Evolutionary conservation across 441 rosid species (phyloP).

Genomic region (Erysimum pusillum): DNA sequence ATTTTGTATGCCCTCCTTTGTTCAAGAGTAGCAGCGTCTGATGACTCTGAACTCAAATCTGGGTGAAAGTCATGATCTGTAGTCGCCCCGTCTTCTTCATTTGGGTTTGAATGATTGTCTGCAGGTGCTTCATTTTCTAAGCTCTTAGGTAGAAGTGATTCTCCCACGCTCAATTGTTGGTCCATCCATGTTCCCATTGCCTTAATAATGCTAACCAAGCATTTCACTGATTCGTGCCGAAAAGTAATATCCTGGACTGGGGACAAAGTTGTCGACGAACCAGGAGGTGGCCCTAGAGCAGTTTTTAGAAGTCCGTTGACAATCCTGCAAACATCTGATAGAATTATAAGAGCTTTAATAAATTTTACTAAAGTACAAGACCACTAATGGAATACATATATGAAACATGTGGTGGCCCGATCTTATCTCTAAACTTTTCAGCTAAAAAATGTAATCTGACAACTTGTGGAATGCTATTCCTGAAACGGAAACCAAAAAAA

Average conservation of each 20-base stretch:
- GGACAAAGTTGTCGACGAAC: conserved; percentile 88
- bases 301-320: conserved; percentile 98
- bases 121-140: conserved; percentile 63
- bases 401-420: conserved; percentile 26
- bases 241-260: conserved; percentile 89
- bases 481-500: conserved; percentile 17
- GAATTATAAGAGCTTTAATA: conserved; percentile 93
- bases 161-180: conserved; percentile 75
- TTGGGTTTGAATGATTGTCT: conserved; percentile 59
- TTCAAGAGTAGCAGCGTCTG: conserved; percentile 90
- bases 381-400: conserved; percentile 26
- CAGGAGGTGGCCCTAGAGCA: conserved; percentile 96
- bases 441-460: conserved; percentile 22
- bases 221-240: conserved; percentile 96
- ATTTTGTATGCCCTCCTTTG: conserved; percentile 94
- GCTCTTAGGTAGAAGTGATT: conserved; percentile 62
- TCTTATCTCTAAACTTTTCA: conserved; percentile 23
- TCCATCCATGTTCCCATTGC: conserved; percentile 99
- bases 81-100: conserved; percentile 72
- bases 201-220: conserved; percentile 85
- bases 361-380: conserved; percentile 49
- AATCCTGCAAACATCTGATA: conserved; percentile 98
- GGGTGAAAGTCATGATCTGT: conserved; percentile 77
- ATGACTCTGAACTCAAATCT: conserved; percentile 72
- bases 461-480: conserved; percentile 17